Evolutionary conservation across 2,329 filamentous ascomycete species (phyloP), one percentile per base, ranked within the genome.

Genomic region (Calonectria crousiana): DNA sequence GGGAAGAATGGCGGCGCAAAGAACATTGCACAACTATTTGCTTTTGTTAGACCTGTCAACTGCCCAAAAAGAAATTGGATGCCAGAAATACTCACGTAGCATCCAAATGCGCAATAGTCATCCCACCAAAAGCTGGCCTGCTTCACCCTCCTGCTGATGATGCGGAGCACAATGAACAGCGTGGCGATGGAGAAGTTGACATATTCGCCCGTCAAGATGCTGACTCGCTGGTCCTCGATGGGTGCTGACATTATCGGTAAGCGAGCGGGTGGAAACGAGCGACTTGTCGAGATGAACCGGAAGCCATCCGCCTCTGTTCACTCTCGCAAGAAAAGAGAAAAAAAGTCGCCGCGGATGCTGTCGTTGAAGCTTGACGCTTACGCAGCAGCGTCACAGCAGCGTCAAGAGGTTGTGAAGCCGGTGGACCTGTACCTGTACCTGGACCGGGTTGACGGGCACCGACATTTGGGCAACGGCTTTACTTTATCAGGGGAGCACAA

Each of bases 61-160:
- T 20, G 34, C 23, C 8, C n/a, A n/a, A 32, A 32, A 6, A 2
- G 20, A 20, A 32, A 14, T 4, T 6, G 30, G 3, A n/a, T 28
- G 4, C n/a, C 56, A 28, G 8, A 26, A 26, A 18, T 2, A 44
- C 73, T 4, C 30, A 80, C 79, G 66, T 80, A 80, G 36, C 74
- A 75, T 16, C 52, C 36, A 11, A 77, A 65, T 0, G 79, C 78
- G 66, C 79, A 76, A 36, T 69, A 78, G 2, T 80, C 79, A 20
- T 80, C 79, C 79, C 79, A 80, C 78, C 79, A 80, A 9, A 80
- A 62, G 0, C 30, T 20, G 6, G 73, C 36, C 32, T 67, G 53
- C 0, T 76, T 80, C 0, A 80, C 58, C 23, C 52, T 75, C 3
- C 79, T 72, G 14, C 79, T 80, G 2, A 52, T 8, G 13, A 80